These are phyloP conservation scores for Didymellaceae sp. DNA, from an alignment of 2,329 filamentous ascomycete species.

Conservation along the genomic window DNA sequence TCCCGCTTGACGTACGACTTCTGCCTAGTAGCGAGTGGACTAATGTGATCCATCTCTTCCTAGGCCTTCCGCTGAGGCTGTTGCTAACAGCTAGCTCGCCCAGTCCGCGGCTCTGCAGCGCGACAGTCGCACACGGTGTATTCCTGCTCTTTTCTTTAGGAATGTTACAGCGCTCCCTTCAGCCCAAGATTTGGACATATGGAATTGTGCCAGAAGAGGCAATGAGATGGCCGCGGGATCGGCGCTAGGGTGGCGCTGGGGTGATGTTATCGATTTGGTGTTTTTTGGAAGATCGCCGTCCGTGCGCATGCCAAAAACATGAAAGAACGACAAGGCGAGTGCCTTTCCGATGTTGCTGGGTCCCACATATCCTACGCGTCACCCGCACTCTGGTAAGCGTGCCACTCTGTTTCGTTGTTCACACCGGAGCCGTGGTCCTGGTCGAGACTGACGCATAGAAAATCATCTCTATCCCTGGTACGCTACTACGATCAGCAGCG, in stretches of 20 bases:
- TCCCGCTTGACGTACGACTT: conserved; percentile 23
- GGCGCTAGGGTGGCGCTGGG: conserved; percentile 12
- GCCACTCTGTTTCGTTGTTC: conserved; percentile 3
- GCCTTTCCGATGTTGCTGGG: conserved; percentile 7
- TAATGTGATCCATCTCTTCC: conserved; percentile 5
- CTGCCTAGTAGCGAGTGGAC: conserved; percentile 7
- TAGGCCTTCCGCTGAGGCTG: conserved; percentile 5
- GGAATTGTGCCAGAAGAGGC: conserved; percentile 2
- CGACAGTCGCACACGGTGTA: not conserved
- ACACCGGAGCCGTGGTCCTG: not conserved
- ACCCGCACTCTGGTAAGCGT: not conserved
- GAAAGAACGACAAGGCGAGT: conserved; percentile 10
- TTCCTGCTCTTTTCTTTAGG: no score
- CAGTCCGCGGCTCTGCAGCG: not conserved
- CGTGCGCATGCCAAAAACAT: conserved; percentile 12
- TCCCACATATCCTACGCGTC: conserved; percentile 14
- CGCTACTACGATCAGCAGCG: conserved; percentile 30
- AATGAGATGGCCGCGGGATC: conserved; percentile 3
- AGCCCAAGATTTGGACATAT: not conserved
- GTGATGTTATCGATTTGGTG: conserved; percentile 11
- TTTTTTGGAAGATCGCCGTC: not conserved
- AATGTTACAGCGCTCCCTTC: no score
- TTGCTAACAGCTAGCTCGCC: not conserved
- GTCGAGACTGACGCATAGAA: conserved; percentile 16
- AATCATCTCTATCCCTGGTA: conserved; percentile 11